Percentiles rank a stretch among this genome's conserved stretches.
Evolutionary conservation across 805 yeast genomes (phyloP).

Genomic region (Wickerhamomyces sydowiorum): DNA sequence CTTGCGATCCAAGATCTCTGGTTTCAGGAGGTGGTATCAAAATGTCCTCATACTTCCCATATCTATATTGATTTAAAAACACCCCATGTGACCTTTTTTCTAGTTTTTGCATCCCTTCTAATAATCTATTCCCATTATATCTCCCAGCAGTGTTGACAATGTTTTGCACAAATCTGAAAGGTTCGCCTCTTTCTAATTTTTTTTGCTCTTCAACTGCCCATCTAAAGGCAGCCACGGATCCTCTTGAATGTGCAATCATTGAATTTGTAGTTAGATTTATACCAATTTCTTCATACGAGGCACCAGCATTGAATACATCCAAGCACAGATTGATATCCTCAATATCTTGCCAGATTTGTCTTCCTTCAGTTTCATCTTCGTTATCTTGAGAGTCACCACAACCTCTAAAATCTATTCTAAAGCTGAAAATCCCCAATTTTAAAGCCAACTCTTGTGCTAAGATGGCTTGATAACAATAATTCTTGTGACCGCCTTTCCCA

Average conservation of each 20-base stretch:
- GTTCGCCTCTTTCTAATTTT: constrained; percentile 25
- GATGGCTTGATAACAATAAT: constrained; percentile 65
- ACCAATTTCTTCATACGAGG: constrained; percentile 24
- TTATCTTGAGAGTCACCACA: constrained; percentile 69
- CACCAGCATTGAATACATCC: constrained; percentile 23
- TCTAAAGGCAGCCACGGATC: constrained; percentile 65
- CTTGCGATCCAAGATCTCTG: constrained; percentile 40
- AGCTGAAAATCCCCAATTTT: constrained; percentile 54
- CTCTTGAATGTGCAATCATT: constrained; percentile 77
- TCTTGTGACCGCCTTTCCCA: constrained; percentile 82
- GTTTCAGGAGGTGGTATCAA: constrained; percentile 48
- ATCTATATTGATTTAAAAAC: constrained; percentile 35
- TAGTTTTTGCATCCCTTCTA: constrained; percentile 8
- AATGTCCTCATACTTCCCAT: constrained; percentile 40
- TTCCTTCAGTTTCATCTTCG: constrained; percentile 32
- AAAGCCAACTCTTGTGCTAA: constrained; percentile 57
- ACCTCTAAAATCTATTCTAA: constrained; percentile 81
- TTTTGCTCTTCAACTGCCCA: constrained; percentile 53
- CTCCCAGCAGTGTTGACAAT: constrained; percentile 73
- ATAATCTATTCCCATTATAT: constrained; percentile 30
- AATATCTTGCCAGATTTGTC: constrained; percentile 58
- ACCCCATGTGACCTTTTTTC: constrained; percentile 27
- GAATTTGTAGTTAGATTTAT: constrained; percentile 43
- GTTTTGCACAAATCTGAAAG: constrained; percentile 48
- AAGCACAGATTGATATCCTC: constrained; percentile 55